Conservation (phyloP, 805 yeast species). For the Yarrowia phangngaensis region DNA sequence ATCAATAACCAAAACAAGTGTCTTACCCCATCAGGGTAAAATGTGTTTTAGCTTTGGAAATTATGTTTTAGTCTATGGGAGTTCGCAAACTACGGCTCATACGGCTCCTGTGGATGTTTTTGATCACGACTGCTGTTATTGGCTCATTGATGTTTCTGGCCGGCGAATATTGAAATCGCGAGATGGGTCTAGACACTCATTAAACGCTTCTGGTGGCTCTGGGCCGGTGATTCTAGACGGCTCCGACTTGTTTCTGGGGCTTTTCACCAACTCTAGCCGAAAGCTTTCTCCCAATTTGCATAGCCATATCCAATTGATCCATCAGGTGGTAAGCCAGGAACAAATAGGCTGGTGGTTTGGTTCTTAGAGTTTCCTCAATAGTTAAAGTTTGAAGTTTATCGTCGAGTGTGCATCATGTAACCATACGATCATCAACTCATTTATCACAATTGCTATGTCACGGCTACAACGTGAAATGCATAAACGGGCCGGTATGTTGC, state of each 20-base stretch:
- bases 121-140: constrained; percentile 11
- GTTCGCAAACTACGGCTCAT: neutral
- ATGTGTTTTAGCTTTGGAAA: constrained; percentile 1
- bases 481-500: constrained; percentile 13
- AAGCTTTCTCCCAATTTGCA: neutral
- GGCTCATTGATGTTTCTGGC: neutral
- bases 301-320: constrained; percentile 12
- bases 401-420: too few species aligned
- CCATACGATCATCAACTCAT: too few species aligned
- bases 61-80: constrained; percentile 6
- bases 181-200: neutral
- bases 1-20: neutral
- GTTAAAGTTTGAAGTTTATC: too few species aligned
- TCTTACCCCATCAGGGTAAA: constrained; percentile 2
- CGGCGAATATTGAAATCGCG: constrained; percentile 9
- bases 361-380: neutral
- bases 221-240: constrained; percentile 13
- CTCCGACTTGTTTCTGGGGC: neutral
- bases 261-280: neutral
- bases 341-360: constrained; percentile 14
- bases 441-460: constrained; percentile 11
- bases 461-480: constrained; percentile 19
- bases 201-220: neutral
- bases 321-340: neutral
- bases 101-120: constrained; percentile 3